Evolutionary conservation across 2,329 filamentous ascomycete genomes (phyloP).

Genomic region (Monilinia aucupariae): DNA sequence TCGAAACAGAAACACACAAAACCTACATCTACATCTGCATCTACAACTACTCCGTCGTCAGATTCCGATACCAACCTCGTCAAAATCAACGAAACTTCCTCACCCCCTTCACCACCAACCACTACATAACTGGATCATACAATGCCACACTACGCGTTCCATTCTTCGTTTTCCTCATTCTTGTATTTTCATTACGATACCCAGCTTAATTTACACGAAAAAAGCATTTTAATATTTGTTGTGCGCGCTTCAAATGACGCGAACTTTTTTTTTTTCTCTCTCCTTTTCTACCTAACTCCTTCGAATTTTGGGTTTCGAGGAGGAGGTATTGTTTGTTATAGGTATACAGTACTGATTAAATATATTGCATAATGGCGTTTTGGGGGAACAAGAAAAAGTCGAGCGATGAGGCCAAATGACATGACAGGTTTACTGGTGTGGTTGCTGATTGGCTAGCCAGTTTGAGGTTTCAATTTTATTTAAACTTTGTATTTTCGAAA

Average conservation of each 20-base stretch:
- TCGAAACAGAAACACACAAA: not conserved
- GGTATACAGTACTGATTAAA: not conserved
- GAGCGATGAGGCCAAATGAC: not conserved
- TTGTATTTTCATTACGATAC: slow-evolving; percentile 13
- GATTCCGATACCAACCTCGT: not conserved
- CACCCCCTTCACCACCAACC: slow-evolving; percentile 1
- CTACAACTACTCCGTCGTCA: not conserved
- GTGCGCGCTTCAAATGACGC: slow-evolving; percentile 2
- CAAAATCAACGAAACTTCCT: not conserved
- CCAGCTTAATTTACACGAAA: slow-evolving; percentile 14
- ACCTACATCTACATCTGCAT: not conserved
- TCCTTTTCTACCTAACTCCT: not conserved
- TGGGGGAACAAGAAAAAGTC: not conserved
- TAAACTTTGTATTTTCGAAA: slow-evolving; percentile 2
- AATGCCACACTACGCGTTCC: not conserved
- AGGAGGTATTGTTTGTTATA: not conserved
- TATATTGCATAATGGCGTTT: slow-evolving; percentile 4
- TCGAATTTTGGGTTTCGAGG: not conserved
- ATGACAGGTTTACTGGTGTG: not conserved
- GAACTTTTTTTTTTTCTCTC: not conserved
- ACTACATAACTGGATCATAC: not conserved
- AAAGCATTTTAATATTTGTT: slow-evolving; percentile 15
- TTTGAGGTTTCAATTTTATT: not conserved
- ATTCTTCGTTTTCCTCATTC: not conserved
- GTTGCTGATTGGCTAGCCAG: not conserved